Evolutionary conservation across 2,329 filamentous ascomycete genomes (phyloP).

Genomic region (Epichloe coenophiala): DNA sequence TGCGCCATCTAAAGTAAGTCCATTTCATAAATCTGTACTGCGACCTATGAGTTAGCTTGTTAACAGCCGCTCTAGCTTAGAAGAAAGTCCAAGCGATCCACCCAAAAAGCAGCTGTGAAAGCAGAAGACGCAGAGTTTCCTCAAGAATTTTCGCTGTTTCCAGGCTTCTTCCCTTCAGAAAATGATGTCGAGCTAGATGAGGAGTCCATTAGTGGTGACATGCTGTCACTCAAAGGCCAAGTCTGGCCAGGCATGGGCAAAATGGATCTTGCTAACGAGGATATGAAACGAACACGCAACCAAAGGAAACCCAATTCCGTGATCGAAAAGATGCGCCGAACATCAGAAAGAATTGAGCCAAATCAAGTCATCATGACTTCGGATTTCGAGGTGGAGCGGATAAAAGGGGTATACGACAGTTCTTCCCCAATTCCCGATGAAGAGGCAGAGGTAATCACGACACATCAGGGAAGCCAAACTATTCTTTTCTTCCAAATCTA

Average conservation of each 20-base stretch:
- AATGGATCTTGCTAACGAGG: conserved; percentile 65
- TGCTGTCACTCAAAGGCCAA: conserved; percentile 50
- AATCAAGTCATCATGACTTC: conserved; percentile 50
- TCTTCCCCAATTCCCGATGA: conserved; percentile 33
- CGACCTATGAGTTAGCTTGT: neutral
- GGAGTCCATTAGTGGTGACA: conserved; percentile 14
- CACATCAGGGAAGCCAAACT: conserved; percentile 1
- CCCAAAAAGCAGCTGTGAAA: conserved; percentile 13
- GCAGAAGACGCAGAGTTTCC: conserved; percentile 15
- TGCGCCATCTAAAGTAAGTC: conserved; percentile 12
- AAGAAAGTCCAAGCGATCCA: conserved; percentile 16
- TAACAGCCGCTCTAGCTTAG: conserved; percentile 11
- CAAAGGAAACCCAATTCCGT: conserved; percentile 65
- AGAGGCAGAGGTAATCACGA: conserved; percentile 28
- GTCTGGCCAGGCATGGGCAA: conserved; percentile 66
- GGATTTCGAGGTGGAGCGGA: conserved; percentile 34
- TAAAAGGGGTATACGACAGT: conserved; percentile 46
- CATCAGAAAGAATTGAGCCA: conserved; percentile 49
- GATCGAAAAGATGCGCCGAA: conserved; percentile 50
- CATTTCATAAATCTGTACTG: no score
- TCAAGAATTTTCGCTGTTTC: conserved; percentile 15
- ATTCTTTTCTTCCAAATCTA: neutral
- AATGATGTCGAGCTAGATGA: conserved; percentile 19
- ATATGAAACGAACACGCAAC: conserved; percentile 62
- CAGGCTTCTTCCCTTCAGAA: conserved; percentile 15